Evolutionary conservation across 495 filamentous ascomycete genomes (phyloP).

Genomic region (Thozetella sp.): DNA sequence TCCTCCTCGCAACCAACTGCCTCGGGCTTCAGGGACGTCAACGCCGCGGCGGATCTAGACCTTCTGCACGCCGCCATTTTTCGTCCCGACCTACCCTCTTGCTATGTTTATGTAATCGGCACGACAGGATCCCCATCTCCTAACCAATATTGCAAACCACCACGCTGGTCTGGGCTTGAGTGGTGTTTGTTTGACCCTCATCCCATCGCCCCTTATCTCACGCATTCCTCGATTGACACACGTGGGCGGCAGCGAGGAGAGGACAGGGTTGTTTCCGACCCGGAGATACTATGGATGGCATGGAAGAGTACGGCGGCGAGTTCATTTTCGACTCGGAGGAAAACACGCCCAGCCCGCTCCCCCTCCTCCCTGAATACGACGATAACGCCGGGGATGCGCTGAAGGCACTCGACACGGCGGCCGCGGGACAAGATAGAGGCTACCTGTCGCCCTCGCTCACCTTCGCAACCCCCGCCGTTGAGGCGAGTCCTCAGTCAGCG

Average conservation of each 20-base stretch:
- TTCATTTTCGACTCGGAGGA: conserved; percentile 41
- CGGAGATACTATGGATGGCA: not conserved
- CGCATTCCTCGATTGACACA: no score
- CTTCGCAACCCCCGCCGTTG: conserved; percentile 8
- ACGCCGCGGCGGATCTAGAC: no score
- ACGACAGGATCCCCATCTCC: no score
- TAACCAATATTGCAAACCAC: no score
- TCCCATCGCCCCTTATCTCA: not conserved
- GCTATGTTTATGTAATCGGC: no score
- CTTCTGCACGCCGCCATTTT: no score
- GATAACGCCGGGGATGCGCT: conserved; percentile 8
- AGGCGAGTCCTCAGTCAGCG: conserved; percentile 9
- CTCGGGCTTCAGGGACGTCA: no score
- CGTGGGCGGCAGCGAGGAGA: no score
- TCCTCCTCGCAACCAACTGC: no score
- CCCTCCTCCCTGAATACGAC: conserved; percentile 9
- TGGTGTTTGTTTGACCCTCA: conserved; percentile 3
- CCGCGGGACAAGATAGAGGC: not conserved
- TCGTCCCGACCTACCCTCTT: no score
- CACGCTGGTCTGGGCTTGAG: not conserved
- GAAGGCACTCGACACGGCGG: conserved; percentile 6
- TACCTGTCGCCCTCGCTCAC: conserved; percentile 21
- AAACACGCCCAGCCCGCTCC: conserved; percentile 15
- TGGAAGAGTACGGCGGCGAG: conserved; percentile 22
- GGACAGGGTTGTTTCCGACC: not conserved